phyloP scores from a whole-genome alignment of 768 basidiomycete genomes.

The Russula sp. region DNA sequence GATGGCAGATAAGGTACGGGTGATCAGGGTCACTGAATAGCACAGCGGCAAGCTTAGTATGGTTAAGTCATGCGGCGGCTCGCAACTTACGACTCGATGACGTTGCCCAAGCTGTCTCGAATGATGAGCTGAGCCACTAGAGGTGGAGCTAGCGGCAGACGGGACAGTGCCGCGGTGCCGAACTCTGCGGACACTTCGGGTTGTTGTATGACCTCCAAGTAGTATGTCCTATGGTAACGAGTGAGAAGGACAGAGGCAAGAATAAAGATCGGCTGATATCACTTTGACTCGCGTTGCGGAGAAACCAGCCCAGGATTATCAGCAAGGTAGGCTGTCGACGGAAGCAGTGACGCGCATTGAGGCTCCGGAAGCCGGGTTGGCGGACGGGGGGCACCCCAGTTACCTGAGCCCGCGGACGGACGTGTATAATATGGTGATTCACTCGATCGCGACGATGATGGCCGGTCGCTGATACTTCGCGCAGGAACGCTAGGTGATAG shows the following conservation, averaged over 20 bases:
- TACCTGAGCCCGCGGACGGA: conserved; percentile 21
- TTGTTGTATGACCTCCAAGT: conserved; percentile 83
- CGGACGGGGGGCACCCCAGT: conserved; percentile 23
- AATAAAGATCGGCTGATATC: conserved; percentile 7
- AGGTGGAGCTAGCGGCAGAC: conserved; percentile 81
- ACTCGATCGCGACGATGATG: conserved; percentile 29
- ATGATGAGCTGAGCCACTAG: conserved; percentile 77
- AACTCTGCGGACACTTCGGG: conserved; percentile 82
- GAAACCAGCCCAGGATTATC: conserved; percentile 22
- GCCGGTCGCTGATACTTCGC: conserved; percentile 24
- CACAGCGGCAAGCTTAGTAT: conserved; percentile 7
- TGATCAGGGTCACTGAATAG: conserved; percentile 70
- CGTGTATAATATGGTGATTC: conserved; percentile 27
- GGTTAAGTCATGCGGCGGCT: conserved; percentile 27
- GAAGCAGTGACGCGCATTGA: conserved; percentile 20
- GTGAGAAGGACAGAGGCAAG: conserved; percentile 14
- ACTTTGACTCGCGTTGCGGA: conserved; percentile 30
- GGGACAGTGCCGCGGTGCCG: conserved; percentile 67
- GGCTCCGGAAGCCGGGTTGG: conserved; percentile 25
- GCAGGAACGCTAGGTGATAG: not conserved
- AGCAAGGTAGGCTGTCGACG: conserved; percentile 17
- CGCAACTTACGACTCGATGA: conserved; percentile 70
- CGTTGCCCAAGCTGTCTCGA: conserved; percentile 66
- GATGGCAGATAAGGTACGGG: conserved; percentile 82
- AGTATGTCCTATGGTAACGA: conserved; percentile 48